A percentile compares a stretch with the other conserved stretches of the same genome.
phyloP scores from a whole-genome alignment of 2,329 filamentous ascomycete genomes.

The Chaetomiaceae sp. region DNA sequence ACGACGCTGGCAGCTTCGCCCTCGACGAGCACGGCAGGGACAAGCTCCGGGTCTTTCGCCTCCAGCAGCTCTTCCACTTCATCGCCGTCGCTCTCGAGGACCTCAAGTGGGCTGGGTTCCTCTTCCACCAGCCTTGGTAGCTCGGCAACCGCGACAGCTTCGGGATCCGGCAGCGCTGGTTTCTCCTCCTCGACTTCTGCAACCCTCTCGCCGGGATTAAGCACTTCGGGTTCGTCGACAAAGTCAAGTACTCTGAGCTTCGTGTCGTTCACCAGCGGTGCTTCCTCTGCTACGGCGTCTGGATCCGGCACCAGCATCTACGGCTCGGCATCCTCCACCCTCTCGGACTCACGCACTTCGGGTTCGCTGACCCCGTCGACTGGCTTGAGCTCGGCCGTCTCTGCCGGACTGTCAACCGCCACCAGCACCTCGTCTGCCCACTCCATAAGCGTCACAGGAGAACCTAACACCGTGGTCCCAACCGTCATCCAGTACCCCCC shows the following conservation, averaged over 20 bases:
- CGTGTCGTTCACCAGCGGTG: background rate
- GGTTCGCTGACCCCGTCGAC: background rate
- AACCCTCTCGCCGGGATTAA: background rate
- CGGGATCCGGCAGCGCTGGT: too few relatives aligned
- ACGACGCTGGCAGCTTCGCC: too few relatives aligned
- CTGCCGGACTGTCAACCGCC: background rate
- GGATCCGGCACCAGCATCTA: background rate
- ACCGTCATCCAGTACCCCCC: conserved; percentile 36
- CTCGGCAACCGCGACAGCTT: too few relatives aligned
- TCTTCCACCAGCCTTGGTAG: too few relatives aligned
- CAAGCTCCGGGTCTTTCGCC: too few relatives aligned
- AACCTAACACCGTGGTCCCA: conserved; percentile 38
- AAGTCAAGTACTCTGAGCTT: too few relatives aligned
- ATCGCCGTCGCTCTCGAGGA: too few relatives aligned
- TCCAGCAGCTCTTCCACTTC: too few relatives aligned
- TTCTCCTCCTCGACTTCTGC: background rate
- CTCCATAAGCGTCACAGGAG: conserved; percentile 35
- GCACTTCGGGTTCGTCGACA: too few relatives aligned
- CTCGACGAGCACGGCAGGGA: too few relatives aligned
- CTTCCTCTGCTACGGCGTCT: background rate
- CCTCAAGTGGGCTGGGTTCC: too few relatives aligned
- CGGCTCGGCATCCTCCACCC: background rate
- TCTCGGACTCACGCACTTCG: background rate
- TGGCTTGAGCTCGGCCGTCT: background rate
- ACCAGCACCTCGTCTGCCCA: conserved; percentile 11